A percentile compares a stretch with the other conserved stretches of the same genome.
phyloP scores from a whole-genome alignment of 768 basidiomycete genomes.

The Russula vinacea region DNA sequence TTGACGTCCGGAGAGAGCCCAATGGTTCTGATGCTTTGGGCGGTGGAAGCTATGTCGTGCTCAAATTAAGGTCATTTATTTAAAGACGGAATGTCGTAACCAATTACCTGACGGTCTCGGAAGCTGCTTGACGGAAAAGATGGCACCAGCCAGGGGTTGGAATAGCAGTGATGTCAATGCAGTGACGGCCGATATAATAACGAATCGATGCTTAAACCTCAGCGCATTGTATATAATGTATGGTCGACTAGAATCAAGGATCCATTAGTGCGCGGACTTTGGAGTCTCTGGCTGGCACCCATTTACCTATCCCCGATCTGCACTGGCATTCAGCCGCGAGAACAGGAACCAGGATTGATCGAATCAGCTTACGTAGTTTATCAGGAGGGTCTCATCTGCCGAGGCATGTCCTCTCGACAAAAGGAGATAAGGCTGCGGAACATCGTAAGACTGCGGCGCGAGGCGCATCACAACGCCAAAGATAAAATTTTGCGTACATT shows the following conservation, averaged over 20 bases:
- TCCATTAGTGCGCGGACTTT: neutral
- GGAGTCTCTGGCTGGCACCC: neutral
- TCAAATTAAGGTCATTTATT: neutral
- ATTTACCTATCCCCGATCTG: conserved; percentile 25
- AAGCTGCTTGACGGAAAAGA: conserved; percentile 35
- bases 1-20: conserved; percentile 21
- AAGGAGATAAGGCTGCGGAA: conserved; percentile 57
- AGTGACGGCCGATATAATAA: conserved; percentile 52
- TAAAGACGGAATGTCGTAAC: neutral
- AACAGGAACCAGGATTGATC: neutral
- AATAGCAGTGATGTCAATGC: conserved; percentile 47
- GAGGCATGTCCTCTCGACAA: conserved; percentile 51
- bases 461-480: neutral
- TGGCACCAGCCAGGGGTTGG: conserved; percentile 53
- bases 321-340: neutral
- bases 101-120: conserved; percentile 37
- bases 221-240: conserved; percentile 39
- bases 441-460: conserved; percentile 20
- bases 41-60: conserved; percentile 18
- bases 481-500: conserved; percentile 47
- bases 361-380: conserved; percentile 55
- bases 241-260: conserved; percentile 6
- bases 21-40: conserved; percentile 17
- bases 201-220: conserved; percentile 51
- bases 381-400: conserved; percentile 56